Percentiles rank a stretch among this genome's conserved stretches.
Evolutionary conservation across 2,329 filamentous ascomycete species (phyloP).

Genomic region (Xylogone sp.): DNA sequence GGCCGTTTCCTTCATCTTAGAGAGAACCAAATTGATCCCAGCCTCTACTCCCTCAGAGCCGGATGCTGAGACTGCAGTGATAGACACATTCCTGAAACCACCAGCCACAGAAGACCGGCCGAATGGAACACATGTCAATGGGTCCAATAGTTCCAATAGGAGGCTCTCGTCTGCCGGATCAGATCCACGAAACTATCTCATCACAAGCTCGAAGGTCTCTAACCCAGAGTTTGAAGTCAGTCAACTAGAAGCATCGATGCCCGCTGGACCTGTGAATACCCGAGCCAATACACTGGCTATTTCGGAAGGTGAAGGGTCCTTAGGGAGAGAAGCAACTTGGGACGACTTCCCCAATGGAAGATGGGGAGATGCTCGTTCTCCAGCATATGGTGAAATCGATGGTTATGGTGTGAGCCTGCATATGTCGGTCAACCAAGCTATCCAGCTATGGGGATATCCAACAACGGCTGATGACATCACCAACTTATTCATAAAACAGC

Average conservation of each 20-base stretch:
- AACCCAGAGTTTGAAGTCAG: constrained; percentile 67
- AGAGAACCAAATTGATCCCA: constrained; percentile 80
- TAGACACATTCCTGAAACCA: constrained; percentile 36
- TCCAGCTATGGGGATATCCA: constrained; percentile 82
- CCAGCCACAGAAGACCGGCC: constrained; percentile 35
- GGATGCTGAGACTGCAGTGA: constrained; percentile 32
- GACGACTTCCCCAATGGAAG: constrained; percentile 97
- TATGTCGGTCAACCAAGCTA: constrained; percentile 79
- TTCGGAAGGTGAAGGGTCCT: constrained; percentile 84
- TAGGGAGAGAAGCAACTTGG: constrained; percentile 95
- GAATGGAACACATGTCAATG: constrained; percentile 47
- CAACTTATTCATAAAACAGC: constrained; percentile 73
- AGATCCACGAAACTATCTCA: constrained; percentile 79
- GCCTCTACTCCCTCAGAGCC: constrained; percentile 40
- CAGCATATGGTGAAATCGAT: constrained; percentile 93
- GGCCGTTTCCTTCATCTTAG: constrained; percentile 87
- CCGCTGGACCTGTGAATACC: constrained; percentile 67
- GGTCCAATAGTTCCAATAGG: constrained; percentile 23
- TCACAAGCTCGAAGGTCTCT: constrained; percentile 59
- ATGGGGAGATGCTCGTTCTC: constrained; percentile 89
- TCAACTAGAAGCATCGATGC: constrained; percentile 74
- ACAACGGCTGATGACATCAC: constrained; percentile 68
- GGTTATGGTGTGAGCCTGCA: constrained; percentile 97
- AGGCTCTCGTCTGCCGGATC: constrained; percentile 63
- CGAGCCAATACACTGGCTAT: constrained; percentile 86